phyloP scores from a whole-genome alignment of 352 stramenopile species.

The Phytopythium kandeliae region DNA sequence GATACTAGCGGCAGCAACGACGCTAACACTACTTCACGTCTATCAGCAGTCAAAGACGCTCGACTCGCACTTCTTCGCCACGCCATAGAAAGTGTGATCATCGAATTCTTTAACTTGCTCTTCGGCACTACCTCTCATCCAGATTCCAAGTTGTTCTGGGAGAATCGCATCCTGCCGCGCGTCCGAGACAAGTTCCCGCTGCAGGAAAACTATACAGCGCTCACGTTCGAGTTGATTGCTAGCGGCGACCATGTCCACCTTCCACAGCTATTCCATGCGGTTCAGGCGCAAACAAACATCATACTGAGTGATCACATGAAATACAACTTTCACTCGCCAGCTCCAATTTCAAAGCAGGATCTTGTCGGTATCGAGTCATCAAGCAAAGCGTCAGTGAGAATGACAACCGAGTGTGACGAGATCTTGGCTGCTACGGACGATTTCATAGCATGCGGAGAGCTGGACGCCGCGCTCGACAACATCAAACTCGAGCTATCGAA shows the following conservation, averaged over 20 bases:
- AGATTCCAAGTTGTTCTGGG: conserved; percentile 38
- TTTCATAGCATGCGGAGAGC: conserved; percentile 14
- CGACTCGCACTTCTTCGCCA: conserved; percentile 9
- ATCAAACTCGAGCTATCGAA: conserved; percentile 43
- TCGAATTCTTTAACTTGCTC: conserved; percentile 60
- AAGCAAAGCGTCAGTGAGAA: conserved; percentile 19
- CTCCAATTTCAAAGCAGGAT: conserved; percentile 19
- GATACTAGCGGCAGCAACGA: not conserved
- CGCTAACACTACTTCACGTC: not conserved
- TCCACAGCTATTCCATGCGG: conserved; percentile 42
- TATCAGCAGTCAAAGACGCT: not conserved
- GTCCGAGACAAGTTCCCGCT: conserved; percentile 35
- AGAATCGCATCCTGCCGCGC: conserved; percentile 43
- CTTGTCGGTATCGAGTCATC: conserved; percentile 12
- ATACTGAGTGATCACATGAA: conserved; percentile 20
- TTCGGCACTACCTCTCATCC: conserved; percentile 17
- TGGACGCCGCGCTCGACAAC: conserved; percentile 19
- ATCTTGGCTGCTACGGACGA: conserved; percentile 16
- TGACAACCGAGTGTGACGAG: conserved; percentile 18
- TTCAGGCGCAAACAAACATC: conserved; percentile 33
- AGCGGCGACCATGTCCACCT: conserved; percentile 38
- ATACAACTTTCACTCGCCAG: conserved; percentile 26
- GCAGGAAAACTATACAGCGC: not conserved
- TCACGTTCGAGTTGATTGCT: conserved; percentile 23
- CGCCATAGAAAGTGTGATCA: conserved; percentile 12